Evolutionary conservation across 495 filamentous ascomycete species (phyloP).

Genomic region (Thermothielavioides terrestris): DNA sequence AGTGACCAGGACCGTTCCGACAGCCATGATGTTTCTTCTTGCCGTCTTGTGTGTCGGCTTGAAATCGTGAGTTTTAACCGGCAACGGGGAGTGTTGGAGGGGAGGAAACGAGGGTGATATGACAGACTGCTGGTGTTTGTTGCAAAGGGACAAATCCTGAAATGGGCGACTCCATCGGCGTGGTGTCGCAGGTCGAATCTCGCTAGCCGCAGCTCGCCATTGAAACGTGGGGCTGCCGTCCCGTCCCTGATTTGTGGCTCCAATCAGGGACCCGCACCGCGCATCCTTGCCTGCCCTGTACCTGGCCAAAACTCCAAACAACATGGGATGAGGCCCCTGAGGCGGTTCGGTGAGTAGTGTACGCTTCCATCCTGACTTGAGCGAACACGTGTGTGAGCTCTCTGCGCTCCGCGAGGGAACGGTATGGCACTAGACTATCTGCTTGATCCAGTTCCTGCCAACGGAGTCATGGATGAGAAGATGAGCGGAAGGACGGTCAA

Average conservation of each 20-base stretch:
- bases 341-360: too few species aligned
- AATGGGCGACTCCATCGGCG: neutral
- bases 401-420: too few species aligned
- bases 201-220: constrained; percentile 16
- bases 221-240: constrained; percentile 17
- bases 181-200: constrained; percentile 19
- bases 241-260: neutral
- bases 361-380: too few species aligned
- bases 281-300: too few species aligned
- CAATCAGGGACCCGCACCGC: too few species aligned
- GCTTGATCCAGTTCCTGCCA: too few species aligned
- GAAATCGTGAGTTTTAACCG: neutral
- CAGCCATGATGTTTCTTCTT: constrained; percentile 47
- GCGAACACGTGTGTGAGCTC: too few species aligned
- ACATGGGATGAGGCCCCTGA: too few species aligned
- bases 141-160: neutral
- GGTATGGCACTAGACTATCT: too few species aligned
- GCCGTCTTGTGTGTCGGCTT: neutral
- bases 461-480: too few species aligned
- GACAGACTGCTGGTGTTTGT: neutral
- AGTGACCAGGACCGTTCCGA: constrained; percentile 81
- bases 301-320: too few species aligned
- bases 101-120: neutral
- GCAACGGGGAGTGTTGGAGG: neutral
- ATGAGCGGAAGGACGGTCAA: too few species aligned